These are phyloP conservation scores for Eucalyptus pauciflora DNA, from an alignment of 345 rosid species.

Conservation along the genomic window DNA sequence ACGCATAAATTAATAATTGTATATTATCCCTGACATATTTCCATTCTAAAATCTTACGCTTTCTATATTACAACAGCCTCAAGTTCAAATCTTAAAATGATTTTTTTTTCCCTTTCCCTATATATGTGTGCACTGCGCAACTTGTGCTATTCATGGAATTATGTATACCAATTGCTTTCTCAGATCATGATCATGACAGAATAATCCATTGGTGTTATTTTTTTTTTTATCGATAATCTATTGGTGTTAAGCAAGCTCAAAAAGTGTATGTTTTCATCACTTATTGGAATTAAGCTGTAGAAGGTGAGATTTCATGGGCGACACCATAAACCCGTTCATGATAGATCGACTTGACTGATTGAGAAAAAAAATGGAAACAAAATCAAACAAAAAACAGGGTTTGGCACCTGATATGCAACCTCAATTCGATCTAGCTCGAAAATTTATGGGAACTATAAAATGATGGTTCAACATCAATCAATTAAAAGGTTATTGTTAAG, in stretches of 20 bases:
- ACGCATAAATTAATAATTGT: too few relatives aligned
- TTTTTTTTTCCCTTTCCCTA: too few relatives aligned
- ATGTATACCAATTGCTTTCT: not conserved
- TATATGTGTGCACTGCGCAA: not conserved
- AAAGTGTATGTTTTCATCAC: not conserved
- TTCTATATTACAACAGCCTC: not conserved
- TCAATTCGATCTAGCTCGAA: fast-evolving
- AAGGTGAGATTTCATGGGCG: not conserved
- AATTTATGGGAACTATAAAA: not conserved
- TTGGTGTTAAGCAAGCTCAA: not conserved
- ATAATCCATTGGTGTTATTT: not conserved
- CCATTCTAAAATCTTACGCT: not conserved
- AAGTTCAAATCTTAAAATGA: not conserved
- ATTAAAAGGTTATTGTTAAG: not conserved
- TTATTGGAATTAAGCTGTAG: fast-evolving
- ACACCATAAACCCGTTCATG: not conserved
- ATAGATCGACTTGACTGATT: not conserved
- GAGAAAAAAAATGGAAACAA: not conserved
- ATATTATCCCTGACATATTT: not conserved
- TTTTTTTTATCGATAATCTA: not conserved
- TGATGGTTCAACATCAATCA: not conserved
- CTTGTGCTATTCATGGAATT: not conserved
- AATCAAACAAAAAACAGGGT: not conserved
- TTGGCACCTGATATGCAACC: not conserved
- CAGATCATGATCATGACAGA: not conserved